Percentiles rank a stretch among this genome's conserved stretches.
Evolutionary conservation across 495 filamentous ascomycete species (phyloP).

Genomic region (Cryomyces antarcticus): DNA sequence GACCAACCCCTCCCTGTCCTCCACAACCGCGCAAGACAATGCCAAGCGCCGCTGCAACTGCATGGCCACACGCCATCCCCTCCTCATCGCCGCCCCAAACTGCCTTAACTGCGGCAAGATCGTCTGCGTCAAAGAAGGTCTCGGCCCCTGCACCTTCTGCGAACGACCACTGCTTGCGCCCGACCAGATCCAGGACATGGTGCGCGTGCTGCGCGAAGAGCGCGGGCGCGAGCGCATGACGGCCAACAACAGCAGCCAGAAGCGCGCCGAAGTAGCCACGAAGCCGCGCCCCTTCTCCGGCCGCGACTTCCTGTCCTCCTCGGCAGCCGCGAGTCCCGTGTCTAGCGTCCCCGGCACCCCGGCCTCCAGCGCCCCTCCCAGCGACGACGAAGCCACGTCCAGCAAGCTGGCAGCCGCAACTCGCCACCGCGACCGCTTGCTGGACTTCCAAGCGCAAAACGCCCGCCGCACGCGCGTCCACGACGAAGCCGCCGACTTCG

Average conservation of each 20-base stretch:
- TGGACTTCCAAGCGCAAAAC: conserved; percentile 74
- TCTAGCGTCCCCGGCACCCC: conserved; percentile 2
- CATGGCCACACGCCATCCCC: conserved; percentile 64
- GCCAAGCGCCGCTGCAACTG: conserved; percentile 53
- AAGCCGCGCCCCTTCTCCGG: conserved; percentile 9
- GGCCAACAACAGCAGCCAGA: conserved; percentile 46
- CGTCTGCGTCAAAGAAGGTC: conserved; percentile 84
- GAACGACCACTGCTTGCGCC: conserved; percentile 45
- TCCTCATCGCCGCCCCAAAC: conserved; percentile 74
- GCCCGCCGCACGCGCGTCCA: conserved; percentile 70
- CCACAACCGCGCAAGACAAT: conserved; percentile 17
- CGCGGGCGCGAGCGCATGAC: conserved; percentile 69
- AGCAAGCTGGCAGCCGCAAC: conserved; percentile 30
- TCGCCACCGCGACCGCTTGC: conserved; percentile 64
- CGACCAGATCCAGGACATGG: conserved; percentile 62
- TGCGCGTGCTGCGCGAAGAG: conserved; percentile 68
- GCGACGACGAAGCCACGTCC: conserved; percentile 11
- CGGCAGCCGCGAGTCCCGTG: conserved; percentile 1
- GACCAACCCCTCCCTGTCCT: conserved; percentile 54
- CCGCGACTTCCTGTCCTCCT: conserved; percentile 6
- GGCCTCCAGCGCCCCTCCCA: conserved; percentile 25
- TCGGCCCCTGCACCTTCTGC: conserved; percentile 93
- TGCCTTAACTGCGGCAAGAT: conserved; percentile 88
- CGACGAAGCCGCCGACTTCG: conserved; percentile 89
- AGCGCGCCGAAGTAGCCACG: conserved; percentile 36